Evolutionary conservation across 129 eudicot genomes (phyloP).

Genomic region (Flaveria linearis): DNA sequence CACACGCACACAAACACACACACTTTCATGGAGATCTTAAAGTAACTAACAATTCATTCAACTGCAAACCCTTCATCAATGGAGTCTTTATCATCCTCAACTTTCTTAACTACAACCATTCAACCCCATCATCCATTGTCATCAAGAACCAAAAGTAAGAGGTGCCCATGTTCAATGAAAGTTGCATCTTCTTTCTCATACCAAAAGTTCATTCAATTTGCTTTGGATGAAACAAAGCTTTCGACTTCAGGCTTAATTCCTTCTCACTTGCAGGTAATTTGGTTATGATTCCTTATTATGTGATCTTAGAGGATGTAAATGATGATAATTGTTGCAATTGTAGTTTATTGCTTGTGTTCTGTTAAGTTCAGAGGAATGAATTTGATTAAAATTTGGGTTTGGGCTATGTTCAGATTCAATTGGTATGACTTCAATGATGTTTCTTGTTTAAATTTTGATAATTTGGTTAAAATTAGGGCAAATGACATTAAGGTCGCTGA

Average conservation of each 20-base stretch:
- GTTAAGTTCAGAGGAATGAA: not conserved
- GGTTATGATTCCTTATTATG: too few relatives aligned
- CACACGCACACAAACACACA: not conserved
- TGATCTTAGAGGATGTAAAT: too few relatives aligned
- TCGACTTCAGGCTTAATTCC: conserved; percentile 45
- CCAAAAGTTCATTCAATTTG: conserved; percentile 66
- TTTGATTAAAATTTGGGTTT: not conserved
- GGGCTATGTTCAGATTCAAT: not conserved
- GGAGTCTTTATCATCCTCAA: conserved; percentile 30
- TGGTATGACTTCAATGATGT: not conserved
- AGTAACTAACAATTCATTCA: not conserved
- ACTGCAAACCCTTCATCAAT: conserved; percentile 25
- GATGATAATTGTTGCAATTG: too few relatives aligned
- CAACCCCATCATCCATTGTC: conserved; percentile 21
- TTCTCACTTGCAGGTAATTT: conserved; percentile 67
- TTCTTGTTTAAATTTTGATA: not conserved
- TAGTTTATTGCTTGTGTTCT: not conserved
- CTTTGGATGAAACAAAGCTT: conserved; percentile 68
- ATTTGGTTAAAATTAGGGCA: not conserved
- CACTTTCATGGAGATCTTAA: not conserved
- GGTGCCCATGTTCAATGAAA: conserved; percentile 33
- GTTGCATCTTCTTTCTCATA: conserved; percentile 49
- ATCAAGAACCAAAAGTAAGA: not conserved
- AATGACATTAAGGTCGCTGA: not conserved
- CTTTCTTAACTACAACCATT: conserved; percentile 23